Base-by-base conservation (phyloP, 2,329 filamentous ascomycete species). In the Elsinoe fawcettii region DNA sequence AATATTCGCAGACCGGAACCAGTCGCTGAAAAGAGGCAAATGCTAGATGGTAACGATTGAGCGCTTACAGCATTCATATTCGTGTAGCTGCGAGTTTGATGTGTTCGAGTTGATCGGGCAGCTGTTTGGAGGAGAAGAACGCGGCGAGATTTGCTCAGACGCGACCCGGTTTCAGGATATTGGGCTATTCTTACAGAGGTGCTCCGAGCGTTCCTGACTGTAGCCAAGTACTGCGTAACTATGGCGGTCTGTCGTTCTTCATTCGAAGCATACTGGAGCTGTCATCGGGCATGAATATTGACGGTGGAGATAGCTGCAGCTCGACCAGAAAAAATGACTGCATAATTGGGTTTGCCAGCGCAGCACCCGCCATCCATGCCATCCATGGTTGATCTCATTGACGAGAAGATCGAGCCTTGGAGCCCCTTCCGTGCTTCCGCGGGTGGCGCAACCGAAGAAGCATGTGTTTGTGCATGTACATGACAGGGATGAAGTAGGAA, bases 301-400 rank as follows among this genome's bases (percentile, higher is more conserved):
- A 22, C 46, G 46, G 27, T 51, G 46, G 8, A 51, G 25, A 22
- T 22, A 51, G 23, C 23, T 51, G 44, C 16, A 22, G 8, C 20
- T 51, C 6, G 46, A 49, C 30, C 5, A n/a, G 25, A 37, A 34
- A 25, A 39, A 39, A 39, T 53, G 49, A 36, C 20, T 18, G 30
- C 49, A 53, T 53, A 53, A 39, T 36, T 53, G 49, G 49, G n/a
- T 37, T 36, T 53, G 49, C 49, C 49, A 53, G 32, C 49, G 49
- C 49, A 53, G 49, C 49, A 53, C 30, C 49, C 49, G 49, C 14
- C 30, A 25, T 25, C n/a, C n/a, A 39, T 30, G 30, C 12, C 46
- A 51, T 51, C 46, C 30, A 22, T 32, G 46, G 46, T 51, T 46
- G 41, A 20, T 46, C 14, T 18, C 41, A 46, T 46, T 25, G 34